These are phyloP conservation scores for Chalaropsis ovoidea DNA, from an alignment of 2,329 filamentous ascomycete species.

Conservation along the genomic window DNA sequence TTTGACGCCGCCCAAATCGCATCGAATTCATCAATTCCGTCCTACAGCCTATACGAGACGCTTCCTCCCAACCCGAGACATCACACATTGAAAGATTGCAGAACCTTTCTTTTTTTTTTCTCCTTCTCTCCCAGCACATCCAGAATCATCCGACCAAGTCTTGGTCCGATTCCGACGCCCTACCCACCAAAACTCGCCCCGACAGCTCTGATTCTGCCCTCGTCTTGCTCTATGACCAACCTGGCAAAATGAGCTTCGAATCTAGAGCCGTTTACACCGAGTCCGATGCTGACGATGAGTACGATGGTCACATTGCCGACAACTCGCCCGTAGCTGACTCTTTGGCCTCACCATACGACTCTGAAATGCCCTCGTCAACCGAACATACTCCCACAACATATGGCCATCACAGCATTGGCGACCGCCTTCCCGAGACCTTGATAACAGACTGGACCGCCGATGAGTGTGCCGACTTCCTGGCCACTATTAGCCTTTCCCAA, in stretches of 20 bases:
- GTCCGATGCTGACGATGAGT: constrained; percentile 74
- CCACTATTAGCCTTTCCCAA: constrained; percentile 66
- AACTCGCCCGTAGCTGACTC: constrained; percentile 60
- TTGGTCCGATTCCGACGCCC: neutral
- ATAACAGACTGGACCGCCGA: constrained; percentile 75
- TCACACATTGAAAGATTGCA: neutral
- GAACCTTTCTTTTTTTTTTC: neutral
- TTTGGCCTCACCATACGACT: constrained; percentile 60
- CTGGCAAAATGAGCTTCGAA: constrained; percentile 47
- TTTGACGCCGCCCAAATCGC: neutral
- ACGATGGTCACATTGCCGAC: constrained; percentile 60
- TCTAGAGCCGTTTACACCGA: constrained; percentile 63
- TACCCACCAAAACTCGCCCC: neutral
- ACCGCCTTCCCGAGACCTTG: constrained; percentile 60
- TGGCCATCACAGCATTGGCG: constrained; percentile 53
- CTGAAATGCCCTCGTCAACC: constrained; percentile 55
- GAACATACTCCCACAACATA: constrained; percentile 76
- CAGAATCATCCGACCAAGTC: neutral
- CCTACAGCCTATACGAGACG: neutral
- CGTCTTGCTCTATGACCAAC: constrained; percentile 9
- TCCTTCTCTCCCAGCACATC: neutral
- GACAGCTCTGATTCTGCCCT: neutral
- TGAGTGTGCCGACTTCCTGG: constrained; percentile 82
- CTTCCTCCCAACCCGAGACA: neutral
- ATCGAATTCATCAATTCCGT: neutral